A percentile compares a stretch with the other conserved stretches of the same genome.
These are phyloP conservation scores for Neonothopanus nambi DNA, from an alignment of 1,284 basidiomycete genomes.

Conservation along the genomic window DNA sequence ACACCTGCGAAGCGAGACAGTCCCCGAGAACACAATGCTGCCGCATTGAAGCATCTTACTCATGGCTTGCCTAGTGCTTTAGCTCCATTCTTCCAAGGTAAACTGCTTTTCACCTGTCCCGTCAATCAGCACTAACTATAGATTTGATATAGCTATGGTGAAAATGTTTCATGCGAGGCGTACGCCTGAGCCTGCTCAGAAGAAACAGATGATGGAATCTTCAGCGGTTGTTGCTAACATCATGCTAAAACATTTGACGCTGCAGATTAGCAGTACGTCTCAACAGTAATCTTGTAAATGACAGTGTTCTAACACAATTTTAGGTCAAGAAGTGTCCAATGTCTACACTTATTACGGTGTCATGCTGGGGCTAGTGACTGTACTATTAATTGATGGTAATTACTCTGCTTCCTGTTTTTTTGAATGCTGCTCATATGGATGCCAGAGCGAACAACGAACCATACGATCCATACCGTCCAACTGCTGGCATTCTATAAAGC, in stretches of 20 bases:
- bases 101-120: conserved; percentile 20
- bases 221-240: conserved; percentile 72
- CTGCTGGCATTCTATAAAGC: conserved; percentile 73
- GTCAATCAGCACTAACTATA: conserved; percentile 12
- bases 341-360: conserved; percentile 74
- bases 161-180: conserved; percentile 86
- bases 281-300: not conserved
- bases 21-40: conserved; percentile 65
- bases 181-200: conserved; percentile 76
- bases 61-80: conserved; percentile 79
- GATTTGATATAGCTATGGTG: conserved; percentile 64
- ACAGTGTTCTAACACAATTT: conserved; percentile 10
- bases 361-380: conserved; percentile 71
- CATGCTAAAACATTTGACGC: conserved; percentile 72
- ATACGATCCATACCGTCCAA: conserved; percentile 81
- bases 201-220: conserved; percentile 73
- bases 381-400: conserved; percentile 85
- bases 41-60: conserved; percentile 79
- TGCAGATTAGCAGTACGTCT: conserved; percentile 53
- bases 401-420: conserved; percentile 12
- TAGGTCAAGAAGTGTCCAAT: conserved; percentile 52
- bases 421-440: conserved; percentile 13
- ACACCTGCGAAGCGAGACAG: conserved; percentile 40
- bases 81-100: conserved; percentile 89
- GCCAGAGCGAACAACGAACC: conserved; percentile 72